Evolutionary conservation across 495 filamentous ascomycete genomes (phyloP).

Genomic region (Penicillium macrosclerotiorum): DNA sequence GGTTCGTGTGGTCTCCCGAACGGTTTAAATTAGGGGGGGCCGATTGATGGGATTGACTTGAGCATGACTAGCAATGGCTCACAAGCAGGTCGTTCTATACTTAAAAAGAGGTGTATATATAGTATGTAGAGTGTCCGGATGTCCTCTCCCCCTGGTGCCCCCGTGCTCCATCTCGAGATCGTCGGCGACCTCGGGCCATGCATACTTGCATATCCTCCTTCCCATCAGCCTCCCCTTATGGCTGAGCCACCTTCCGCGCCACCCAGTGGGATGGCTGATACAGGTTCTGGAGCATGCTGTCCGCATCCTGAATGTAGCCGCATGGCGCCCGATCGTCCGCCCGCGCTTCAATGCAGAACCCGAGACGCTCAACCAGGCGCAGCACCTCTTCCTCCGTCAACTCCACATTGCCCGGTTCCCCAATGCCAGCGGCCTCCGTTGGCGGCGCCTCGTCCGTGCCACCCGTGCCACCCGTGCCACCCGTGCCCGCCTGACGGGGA

Average conservation of each 20-base stretch:
- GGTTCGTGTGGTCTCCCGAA: too few species aligned
- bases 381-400: conserved; percentile 85
- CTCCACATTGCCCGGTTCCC: conserved; percentile 81
- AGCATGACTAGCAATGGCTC: too few species aligned
- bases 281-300: conserved; percentile 80
- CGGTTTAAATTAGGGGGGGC: too few species aligned
- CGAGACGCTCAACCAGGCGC: conserved; percentile 67
- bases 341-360: conserved; percentile 66
- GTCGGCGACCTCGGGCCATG: too few species aligned
- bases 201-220: too few species aligned
- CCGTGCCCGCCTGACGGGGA: conserved; percentile 29
- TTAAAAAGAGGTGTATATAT: too few species aligned
- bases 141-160: too few species aligned
- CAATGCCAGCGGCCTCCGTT: conserved; percentile 52
- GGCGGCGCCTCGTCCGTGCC: conserved; percentile 3
- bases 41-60: too few species aligned
- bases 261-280: conserved; percentile 82
- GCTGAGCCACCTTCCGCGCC: conserved; percentile 61
- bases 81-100: too few species aligned
- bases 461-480: conserved; percentile 14
- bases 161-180: too few species aligned
- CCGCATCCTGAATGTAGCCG: conserved; percentile 82
- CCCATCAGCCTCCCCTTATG: background rate
- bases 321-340: conserved; percentile 47
- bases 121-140: too few species aligned